A percentile compares a stretch with the other conserved stretches of the same genome.
Conservation (phyloP, 257 asterid species). For the Ocimum tenuiflorum region DNA sequence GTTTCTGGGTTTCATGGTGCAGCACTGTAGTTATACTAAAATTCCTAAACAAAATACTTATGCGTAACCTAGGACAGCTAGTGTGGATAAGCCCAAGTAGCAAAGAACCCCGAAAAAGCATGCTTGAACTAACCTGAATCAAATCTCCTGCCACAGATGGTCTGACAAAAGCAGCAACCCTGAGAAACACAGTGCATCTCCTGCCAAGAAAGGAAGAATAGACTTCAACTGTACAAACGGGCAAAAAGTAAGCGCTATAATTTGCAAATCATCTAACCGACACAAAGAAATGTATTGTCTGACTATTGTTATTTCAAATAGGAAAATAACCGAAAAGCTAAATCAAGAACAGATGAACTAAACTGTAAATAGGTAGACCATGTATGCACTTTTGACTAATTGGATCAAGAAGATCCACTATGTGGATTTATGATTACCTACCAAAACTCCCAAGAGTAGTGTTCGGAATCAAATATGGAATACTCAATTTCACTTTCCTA, state of each 20-base stretch:
- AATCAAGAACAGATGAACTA: too few relatives aligned
- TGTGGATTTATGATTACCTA: conserved; percentile 26
- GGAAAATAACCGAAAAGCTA: too few relatives aligned
- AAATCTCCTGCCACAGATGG: conserved; percentile 70
- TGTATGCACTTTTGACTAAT: background rate
- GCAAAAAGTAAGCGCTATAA: conserved; percentile 6
- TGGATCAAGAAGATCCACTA: background rate
- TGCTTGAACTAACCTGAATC: conserved; percentile 91
- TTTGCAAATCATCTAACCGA: too few relatives aligned
- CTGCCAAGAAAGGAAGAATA: conserved; percentile 86
- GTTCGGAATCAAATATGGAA: conserved; percentile 88
- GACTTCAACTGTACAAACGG: conserved; percentile 76
- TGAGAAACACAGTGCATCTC: conserved; percentile 74
- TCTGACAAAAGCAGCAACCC: conserved; percentile 81
- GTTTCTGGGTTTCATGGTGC: background rate
- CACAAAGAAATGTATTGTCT: too few relatives aligned
- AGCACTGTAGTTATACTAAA: background rate
- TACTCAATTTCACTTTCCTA: conserved; percentile 74
- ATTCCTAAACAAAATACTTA: conserved; percentile 31
- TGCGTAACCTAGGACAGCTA: conserved; percentile 69
- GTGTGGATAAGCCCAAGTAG: conserved; percentile 93
- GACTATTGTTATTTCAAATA: too few relatives aligned
- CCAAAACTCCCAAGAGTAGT: conserved; percentile 97
- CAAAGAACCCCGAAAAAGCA: conserved; percentile 91
- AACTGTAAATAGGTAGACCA: background rate